Conservation (phyloP, 371 early-diverging fungal species). For the Rhizopus microsporus region DNA sequence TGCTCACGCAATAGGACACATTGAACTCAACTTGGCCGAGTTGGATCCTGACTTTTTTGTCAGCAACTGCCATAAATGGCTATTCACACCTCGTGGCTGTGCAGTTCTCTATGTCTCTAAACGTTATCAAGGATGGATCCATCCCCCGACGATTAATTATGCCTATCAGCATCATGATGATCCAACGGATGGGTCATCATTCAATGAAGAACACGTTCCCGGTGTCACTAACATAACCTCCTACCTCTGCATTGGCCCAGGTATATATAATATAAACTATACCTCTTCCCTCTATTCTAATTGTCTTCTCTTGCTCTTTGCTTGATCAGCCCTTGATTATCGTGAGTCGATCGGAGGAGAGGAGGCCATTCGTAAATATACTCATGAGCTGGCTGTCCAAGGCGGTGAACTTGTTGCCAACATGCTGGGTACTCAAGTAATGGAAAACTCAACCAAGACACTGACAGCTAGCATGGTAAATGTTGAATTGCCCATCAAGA, state of each 20-base stretch:
- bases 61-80: conserved; percentile 80
- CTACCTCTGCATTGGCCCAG: conserved; percentile 44
- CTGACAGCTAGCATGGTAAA: conserved; percentile 59
- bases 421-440: conserved; percentile 58
- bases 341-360: conserved; percentile 60
- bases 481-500: conserved; percentile 58
- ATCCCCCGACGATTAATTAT: conserved; percentile 52
- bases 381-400: conserved; percentile 53
- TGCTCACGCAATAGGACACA: conserved; percentile 68
- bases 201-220: conserved; percentile 23
- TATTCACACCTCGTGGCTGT: conserved; percentile 60
- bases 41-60: conserved; percentile 68
- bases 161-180: conserved; percentile 37
- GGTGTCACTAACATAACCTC: conserved; percentile 32
- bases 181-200: conserved; percentile 33
- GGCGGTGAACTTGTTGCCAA: conserved; percentile 61
- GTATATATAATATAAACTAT: conserved; percentile 17
- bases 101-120: conserved; percentile 63
- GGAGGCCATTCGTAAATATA: conserved; percentile 55
- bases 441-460: conserved; percentile 57
- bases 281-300: neutral
- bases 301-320: neutral
- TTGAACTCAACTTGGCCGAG: conserved; percentile 57
- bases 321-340: conserved; percentile 42
- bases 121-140: conserved; percentile 52